phyloP scores from a whole-genome alignment of 345 rosid species.

The Populus euphratica region DNA sequence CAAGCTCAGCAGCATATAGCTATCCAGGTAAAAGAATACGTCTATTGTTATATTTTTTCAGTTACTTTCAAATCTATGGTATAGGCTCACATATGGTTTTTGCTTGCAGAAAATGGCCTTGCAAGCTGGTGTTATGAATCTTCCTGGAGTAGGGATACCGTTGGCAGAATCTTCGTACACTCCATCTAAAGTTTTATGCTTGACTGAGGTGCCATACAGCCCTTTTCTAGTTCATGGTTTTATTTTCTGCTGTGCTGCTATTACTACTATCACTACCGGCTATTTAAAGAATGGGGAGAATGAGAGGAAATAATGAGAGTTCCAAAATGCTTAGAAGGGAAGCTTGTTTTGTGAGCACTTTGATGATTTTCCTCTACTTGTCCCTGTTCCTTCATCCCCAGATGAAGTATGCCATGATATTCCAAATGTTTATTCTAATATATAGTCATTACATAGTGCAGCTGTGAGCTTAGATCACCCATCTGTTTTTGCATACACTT shows the following conservation, averaged over 20 bases:
- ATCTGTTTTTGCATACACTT: not conserved
- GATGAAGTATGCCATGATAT: not conserved
- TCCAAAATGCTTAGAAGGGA: not conserved
- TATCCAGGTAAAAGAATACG: slow-evolving; percentile 21
- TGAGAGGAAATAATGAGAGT: not conserved
- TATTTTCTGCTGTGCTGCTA: not conserved
- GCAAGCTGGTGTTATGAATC: slow-evolving; percentile 28
- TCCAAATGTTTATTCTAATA: not conserved
- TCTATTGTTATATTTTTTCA: not conserved
- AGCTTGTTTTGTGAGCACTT: not conserved
- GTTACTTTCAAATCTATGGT: not conserved
- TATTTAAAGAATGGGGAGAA: not conserved
- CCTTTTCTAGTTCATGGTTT: not conserved
- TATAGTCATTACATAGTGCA: not conserved
- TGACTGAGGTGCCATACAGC: slow-evolving; percentile 20
- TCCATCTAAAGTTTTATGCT: slow-evolving; percentile 30
- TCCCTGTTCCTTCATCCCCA: not conserved
- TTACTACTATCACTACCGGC: not conserved
- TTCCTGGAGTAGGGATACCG: slow-evolving; percentile 15
- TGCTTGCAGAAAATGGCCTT: slow-evolving; percentile 24
- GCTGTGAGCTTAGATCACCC: not conserved
- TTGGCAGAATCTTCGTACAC: slow-evolving; percentile 1
- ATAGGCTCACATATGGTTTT: not conserved
- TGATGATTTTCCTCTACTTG: not conserved
- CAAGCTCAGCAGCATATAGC: slow-evolving; percentile 35